Conservation (phyloP, 176 grass and related monocot species). For the Eragrostis curvula region DNA sequence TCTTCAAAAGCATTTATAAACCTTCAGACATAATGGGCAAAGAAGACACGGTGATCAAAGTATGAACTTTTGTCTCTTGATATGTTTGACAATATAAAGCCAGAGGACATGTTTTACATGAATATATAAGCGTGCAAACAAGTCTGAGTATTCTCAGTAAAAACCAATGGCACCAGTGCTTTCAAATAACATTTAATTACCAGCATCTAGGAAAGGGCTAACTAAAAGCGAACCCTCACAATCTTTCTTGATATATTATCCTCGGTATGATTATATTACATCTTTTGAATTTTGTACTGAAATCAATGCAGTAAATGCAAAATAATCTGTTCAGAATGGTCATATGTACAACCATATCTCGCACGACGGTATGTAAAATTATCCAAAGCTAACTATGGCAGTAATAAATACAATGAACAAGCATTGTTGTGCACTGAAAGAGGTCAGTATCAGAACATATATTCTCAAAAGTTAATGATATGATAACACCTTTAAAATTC, state of each 20-base stretch:
- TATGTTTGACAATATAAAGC: background rate
- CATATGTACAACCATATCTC: constrained; percentile 19
- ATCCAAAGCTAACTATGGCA: constrained; percentile 2
- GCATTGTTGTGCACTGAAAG: background rate
- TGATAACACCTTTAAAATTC: background rate
- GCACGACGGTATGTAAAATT: background rate
- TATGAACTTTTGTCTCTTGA: constrained; percentile 30
- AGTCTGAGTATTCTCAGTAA: background rate
- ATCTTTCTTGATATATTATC: constrained; percentile 12
- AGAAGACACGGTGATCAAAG: constrained; percentile 19
- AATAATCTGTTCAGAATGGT: background rate
- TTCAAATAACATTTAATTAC: constrained; percentile 2
- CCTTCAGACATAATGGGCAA: constrained; percentile 57
- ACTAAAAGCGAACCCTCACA: constrained; percentile 7
- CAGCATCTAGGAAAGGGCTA: background rate
- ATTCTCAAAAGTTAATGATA: constrained; percentile 9
- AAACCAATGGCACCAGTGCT: background rate
- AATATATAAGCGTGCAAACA: background rate
- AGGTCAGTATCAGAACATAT: background rate
- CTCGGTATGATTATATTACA: background rate
- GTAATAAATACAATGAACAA: background rate
- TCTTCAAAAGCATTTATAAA: constrained; percentile 92
- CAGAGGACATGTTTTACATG: constrained; percentile 22
- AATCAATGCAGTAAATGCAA: constrained; percentile 10
- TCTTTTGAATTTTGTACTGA: background rate